Conservation (phyloP, 208 protist species). For the Acanthamoeba sp. region DNA sequence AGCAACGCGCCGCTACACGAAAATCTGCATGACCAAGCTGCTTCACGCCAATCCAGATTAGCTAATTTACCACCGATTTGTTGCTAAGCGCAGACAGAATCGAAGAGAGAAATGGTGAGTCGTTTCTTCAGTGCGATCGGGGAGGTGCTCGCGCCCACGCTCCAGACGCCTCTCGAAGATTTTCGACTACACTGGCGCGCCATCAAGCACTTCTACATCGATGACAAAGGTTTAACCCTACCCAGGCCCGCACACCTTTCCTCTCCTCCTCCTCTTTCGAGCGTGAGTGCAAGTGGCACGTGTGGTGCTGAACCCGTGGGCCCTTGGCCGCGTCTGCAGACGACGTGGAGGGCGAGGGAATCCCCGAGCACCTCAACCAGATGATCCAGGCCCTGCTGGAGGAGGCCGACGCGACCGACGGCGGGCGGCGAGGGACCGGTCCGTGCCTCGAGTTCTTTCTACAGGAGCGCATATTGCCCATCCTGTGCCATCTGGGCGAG, state of each 20-base stretch:
- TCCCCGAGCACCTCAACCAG: constrained; percentile 36
- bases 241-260: no score
- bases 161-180: constrained; percentile 45
- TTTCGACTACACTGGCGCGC: constrained; percentile 60
- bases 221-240: constrained; percentile 37
- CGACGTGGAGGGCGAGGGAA: constrained; percentile 52
- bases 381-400: constrained; percentile 29
- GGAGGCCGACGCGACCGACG: constrained; percentile 15
- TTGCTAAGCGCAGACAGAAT: not conserved
- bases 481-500: constrained; percentile 37
- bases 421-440: constrained; percentile 23
- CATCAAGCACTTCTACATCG: constrained; percentile 55
- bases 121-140: constrained; percentile 29
- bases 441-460: constrained; percentile 49
- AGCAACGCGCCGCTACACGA: no score
- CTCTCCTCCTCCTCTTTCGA: not conserved
- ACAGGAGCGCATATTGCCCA: constrained; percentile 65
- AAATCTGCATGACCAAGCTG: no score
- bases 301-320: not conserved
- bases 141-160: constrained; percentile 45
- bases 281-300: not conserved
- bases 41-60: no score
- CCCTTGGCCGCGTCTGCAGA: not conserved
- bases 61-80: not conserved
- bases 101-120: constrained; percentile 9